phyloP scores from a whole-genome alignment of 768 basidiomycete species.

The Boletus subcaerulescens region DNA sequence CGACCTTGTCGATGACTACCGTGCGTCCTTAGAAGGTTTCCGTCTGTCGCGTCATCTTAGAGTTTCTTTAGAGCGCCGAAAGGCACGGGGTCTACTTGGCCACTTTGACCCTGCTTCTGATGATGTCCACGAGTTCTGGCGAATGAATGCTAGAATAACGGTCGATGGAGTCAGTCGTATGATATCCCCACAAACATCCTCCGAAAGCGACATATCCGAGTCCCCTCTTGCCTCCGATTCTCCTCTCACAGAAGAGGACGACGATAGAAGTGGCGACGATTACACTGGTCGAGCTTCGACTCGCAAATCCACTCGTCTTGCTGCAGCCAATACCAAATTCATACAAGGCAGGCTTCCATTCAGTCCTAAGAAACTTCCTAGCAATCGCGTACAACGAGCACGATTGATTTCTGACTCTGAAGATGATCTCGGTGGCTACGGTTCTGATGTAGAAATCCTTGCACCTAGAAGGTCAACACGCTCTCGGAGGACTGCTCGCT shows the following conservation, averaged over 20 bases:
- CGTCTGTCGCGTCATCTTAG: conserved; percentile 8
- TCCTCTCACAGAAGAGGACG: conserved; percentile 30
- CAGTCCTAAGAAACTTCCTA: conserved; percentile 62
- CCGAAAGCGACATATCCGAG: conserved; percentile 11
- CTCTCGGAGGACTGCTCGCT: conserved; percentile 36
- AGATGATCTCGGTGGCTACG: conserved; percentile 39
- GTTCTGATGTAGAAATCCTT: conserved; percentile 24
- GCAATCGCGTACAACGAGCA: conserved; percentile 28
- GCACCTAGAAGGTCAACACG: conserved; percentile 50
- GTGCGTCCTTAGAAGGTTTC: conserved; percentile 37
- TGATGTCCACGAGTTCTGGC: conserved; percentile 56
- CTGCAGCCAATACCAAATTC: neutral
- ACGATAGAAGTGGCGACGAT: conserved; percentile 13
- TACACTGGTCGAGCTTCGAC: neutral
- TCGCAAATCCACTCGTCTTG: conserved; percentile 21
- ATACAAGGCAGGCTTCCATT: conserved; percentile 49
- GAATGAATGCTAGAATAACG: conserved; percentile 40
- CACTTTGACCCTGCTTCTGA: conserved; percentile 60
- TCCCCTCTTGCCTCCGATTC: conserved; percentile 12
- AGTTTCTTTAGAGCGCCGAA: conserved; percentile 40
- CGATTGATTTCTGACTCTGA: conserved; percentile 34
- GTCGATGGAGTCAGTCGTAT: conserved; percentile 21
- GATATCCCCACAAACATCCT: conserved; percentile 1
- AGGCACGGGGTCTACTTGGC: conserved; percentile 40
- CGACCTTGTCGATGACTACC: conserved; percentile 52